Evolutionary conservation across 371 early-diverging fungal genomes (phyloP), one percentile per base, ranked within the genome.

Genomic region (Nematocida sp.): DNA sequence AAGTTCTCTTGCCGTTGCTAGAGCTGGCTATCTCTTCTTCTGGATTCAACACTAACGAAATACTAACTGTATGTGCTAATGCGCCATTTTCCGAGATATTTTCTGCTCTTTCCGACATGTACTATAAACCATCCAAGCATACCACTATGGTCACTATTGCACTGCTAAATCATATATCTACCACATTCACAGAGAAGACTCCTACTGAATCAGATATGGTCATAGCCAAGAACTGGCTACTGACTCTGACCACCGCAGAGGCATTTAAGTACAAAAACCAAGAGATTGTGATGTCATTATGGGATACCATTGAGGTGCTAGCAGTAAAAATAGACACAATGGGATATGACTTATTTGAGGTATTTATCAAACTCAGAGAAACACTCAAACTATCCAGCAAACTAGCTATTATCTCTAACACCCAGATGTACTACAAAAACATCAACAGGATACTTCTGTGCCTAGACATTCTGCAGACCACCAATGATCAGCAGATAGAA

Each of bases 391-490:
- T 15, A 25, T 23, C 25, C 2, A 46, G 25, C 17, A 48, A 60
- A 2, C 2, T 17, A 2, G 31, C 25, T 1, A 70, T 70, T 23
- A 58, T 70, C 9, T 3, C 15, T 0, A 70, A 70, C 46, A 70
- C 74, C 9, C 2, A 5, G 2, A 31, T 31, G 49, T 70, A 70
- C 60, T 70, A 70, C 51, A 70, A 61, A 37, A 70, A 57, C 49
- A 60, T 70, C 9, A 70, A 70, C 74, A 21, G 74, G 37, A 32
- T 70, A 3, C 58, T 70, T 11, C 74, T 70, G 4, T 70, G 74
- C 47, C 31, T 70, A 49, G 58, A 70, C 27, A 46, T 70, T 32
- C 37, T 70, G 9, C 55, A 74, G 4, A 19, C 3, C 21, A 1
- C 45, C 3, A 4, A 57, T 11, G 1, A 37, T 19, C 3, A 32